Evolutionary conservation across 192 early-diverging fungal genomes (phyloP).

Genomic region (Thoreauomyces humboldtii): DNA sequence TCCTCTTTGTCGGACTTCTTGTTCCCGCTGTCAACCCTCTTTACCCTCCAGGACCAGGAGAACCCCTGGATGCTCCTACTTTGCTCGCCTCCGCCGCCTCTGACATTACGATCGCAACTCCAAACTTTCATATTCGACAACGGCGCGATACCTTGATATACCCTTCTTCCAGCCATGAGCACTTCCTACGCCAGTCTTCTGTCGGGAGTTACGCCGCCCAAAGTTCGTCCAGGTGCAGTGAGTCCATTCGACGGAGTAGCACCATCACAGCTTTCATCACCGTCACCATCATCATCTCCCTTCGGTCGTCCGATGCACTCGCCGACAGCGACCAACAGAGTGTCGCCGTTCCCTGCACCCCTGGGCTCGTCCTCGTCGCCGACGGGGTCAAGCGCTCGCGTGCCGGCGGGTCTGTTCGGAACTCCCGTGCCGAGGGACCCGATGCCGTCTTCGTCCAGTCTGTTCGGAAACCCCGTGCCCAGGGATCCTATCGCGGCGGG

Average conservation of each 20-base stretch:
- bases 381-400: neutral
- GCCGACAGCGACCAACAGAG: neutral
- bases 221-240: neutral
- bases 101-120: too few relatives aligned
- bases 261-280: too few relatives aligned
- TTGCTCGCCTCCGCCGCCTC: too few relatives aligned
- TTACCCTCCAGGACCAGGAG: too few relatives aligned
- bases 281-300: neutral
- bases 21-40: too few relatives aligned
- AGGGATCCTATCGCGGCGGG: too few relatives aligned
- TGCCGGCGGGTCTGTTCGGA: neutral
- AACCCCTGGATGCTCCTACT: too few relatives aligned
- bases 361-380: neutral
- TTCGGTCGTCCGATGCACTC: neutral
- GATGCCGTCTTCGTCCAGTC: too few relatives aligned
- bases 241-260: neutral
- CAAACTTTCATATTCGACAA: too few relatives aligned
- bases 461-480: neutral
- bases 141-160: too few relatives aligned
- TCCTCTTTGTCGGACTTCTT: too few relatives aligned
- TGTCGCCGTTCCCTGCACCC: neutral
- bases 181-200: neutral
- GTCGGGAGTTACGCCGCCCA: neutral
- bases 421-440: neutral
- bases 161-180: too few relatives aligned